These are phyloP conservation scores for Solanum chmielewskii DNA, from an alignment of 257 asterid genomes.

Conservation along the genomic window DNA sequence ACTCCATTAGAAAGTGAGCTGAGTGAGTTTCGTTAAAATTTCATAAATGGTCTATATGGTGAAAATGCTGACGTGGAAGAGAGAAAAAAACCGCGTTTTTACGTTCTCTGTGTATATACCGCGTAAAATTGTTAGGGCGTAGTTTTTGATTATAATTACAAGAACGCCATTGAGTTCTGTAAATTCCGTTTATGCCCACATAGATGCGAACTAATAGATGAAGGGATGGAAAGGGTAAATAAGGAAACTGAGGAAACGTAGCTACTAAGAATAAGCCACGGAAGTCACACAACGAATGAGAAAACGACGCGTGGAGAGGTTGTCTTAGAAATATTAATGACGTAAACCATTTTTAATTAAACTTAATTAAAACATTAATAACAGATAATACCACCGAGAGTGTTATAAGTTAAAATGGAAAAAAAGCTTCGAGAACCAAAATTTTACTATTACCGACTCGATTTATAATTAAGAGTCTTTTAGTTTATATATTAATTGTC, in stretches of 20 bases:
- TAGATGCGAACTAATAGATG: no score
- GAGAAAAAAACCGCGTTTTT: constrained; percentile 27
- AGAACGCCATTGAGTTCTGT: background rate
- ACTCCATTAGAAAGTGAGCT: constrained; percentile 1
- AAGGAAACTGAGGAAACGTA: constrained; percentile 19
- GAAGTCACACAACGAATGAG: constrained; percentile 20
- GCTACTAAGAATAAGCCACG: constrained; percentile 21
- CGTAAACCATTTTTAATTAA: background rate
- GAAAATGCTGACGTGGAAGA: background rate
- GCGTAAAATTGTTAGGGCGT: constrained; percentile 16
- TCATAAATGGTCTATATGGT: background rate
- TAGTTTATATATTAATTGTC: background rate
- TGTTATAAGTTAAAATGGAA: background rate
- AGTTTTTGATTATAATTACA: background rate
- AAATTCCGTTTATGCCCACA: background rate
- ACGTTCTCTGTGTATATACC: constrained; percentile 38
- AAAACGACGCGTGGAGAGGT: constrained; percentile 3
- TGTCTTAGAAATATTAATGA: background rate
- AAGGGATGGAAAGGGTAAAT: constrained; percentile 10
- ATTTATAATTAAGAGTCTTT: background rate
- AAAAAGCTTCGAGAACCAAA: background rate
- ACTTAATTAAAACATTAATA: background rate
- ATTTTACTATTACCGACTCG: background rate
- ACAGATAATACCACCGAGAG: background rate
- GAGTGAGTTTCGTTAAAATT: background rate